Evolutionary conservation across 495 filamentous ascomycete genomes (phyloP).

Genomic region (Tuber brumale): DNA sequence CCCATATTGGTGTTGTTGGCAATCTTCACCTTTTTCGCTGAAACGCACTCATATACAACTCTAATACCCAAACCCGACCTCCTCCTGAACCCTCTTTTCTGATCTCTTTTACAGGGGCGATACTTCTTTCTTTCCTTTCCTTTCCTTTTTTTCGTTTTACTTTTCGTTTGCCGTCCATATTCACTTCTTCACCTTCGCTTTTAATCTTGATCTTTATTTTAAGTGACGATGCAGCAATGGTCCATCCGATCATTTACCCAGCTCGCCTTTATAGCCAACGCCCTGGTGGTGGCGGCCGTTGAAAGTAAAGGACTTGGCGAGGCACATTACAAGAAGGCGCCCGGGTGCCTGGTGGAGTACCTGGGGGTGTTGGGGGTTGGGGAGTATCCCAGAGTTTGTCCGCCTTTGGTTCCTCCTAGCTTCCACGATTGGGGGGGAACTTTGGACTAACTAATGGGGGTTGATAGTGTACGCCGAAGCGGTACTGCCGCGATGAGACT

Average conservation of each 20-base stretch:
- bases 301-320: not conserved
- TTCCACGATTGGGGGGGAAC: not conserved
- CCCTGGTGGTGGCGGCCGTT: not conserved
- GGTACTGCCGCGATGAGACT: not conserved
- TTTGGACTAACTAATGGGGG: not conserved
- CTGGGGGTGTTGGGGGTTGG: not conserved
- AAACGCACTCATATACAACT: not conserved
- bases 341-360: slow-evolving; percentile 4
- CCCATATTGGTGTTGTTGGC: no score
- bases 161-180: not conserved
- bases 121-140: not conserved
- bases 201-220: not conserved
- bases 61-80: not conserved
- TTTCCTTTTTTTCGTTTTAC: not conserved
- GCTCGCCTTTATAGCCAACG: slow-evolving; percentile 4
- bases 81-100: not conserved
- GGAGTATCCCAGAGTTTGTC: slow-evolving; percentile 10
- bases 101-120: not conserved
- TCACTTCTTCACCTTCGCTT: not conserved
- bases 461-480: slow-evolving; percentile 13
- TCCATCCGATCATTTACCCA: slow-evolving; percentile 9
- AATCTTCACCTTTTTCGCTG: no score
- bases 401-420: not conserved
- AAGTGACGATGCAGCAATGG: slow-evolving; percentile 9
- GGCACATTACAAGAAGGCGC: not conserved